phyloP scores from a whole-genome alignment of 2,329 filamentous ascomycete genomes.

The Scedosporium apiospermum region DNA sequence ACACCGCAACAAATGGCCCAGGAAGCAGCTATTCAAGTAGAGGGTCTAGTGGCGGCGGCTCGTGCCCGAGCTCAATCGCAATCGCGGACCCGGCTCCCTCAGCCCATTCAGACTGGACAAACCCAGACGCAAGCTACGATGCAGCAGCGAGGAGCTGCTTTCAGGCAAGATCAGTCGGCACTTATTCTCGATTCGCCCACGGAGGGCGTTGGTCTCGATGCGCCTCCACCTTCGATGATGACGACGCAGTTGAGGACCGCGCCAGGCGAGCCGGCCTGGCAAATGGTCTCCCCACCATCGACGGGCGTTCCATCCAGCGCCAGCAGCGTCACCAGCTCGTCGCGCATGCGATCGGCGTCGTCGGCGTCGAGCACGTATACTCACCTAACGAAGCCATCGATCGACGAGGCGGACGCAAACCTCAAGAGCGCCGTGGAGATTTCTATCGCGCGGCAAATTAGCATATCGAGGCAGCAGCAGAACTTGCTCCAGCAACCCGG shows the following conservation, averaged over 20 bases:
- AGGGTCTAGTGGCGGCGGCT: neutral
- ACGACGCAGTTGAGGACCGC: conserved; percentile 15
- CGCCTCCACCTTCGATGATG: neutral
- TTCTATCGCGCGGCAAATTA: conserved; percentile 60
- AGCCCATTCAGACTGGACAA: conserved; percentile 3
- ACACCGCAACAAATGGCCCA: neutral
- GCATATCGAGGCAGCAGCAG: conserved; percentile 52
- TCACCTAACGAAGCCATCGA: conserved; percentile 21
- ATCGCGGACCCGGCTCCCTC: neutral
- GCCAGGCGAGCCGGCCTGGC: conserved; percentile 34
- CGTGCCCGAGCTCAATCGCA: neutral
- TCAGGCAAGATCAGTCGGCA: conserved; percentile 24
- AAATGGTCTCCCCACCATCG: conserved; percentile 32
- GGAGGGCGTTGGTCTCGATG: conserved; percentile 10
- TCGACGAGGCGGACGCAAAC: conserved; percentile 30
- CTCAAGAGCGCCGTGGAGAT: conserved; percentile 51
- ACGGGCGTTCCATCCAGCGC: conserved; percentile 13
- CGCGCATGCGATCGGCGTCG: conserved; percentile 16
- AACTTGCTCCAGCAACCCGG: conserved; percentile 35
- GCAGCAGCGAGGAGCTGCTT: conserved; percentile 13
- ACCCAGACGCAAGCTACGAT: conserved; percentile 2
- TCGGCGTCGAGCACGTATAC: conserved; percentile 21
- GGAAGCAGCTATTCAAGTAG: neutral
- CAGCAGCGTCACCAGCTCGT: conserved; percentile 20
- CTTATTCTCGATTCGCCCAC: conserved; percentile 33